phyloP scores from a whole-genome alignment of 345 rosid genomes.

The Citrus sinensis region DVS_A1.0 CM039162.1:27163501-27164000 shows the following conservation, averaged over 20 bases:
- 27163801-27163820: background rate
- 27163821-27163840: background rate
- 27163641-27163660: slow-evolving; percentile 14
- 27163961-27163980: background rate
- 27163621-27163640: slow-evolving; percentile 30
- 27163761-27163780: background rate
- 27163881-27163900: no score
- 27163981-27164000: slow-evolving; percentile 17
- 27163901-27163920: background rate
- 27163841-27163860: slow-evolving; percentile 10
- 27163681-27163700: slow-evolving; percentile 2
- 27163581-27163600: background rate
- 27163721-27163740: background rate
- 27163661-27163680: slow-evolving; percentile 11
- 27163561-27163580: background rate
- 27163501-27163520: background rate
- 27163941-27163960: background rate
- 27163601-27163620: slow-evolving; percentile 12
- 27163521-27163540: no score
- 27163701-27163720: slow-evolving; percentile 14
- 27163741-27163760: slow-evolving; percentile 6
- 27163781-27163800: background rate
- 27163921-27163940: background rate
- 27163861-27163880: background rate
- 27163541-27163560: no score